Conservation (phyloP, 2,329 filamentous ascomycete genomes). For the Aspergillus texensis region DNA sequence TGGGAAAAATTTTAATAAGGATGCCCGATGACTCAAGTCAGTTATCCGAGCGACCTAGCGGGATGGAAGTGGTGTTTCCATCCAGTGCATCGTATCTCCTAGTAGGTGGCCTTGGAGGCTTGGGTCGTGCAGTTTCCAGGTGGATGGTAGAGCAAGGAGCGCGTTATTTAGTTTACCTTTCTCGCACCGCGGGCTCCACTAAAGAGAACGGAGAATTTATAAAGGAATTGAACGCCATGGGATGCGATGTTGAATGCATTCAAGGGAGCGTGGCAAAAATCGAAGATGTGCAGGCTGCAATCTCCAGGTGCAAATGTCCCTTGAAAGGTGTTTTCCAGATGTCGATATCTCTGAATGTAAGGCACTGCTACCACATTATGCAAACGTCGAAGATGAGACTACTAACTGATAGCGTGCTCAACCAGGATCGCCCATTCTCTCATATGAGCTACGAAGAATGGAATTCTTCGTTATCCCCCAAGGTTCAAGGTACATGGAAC, state of each 20-base stretch:
- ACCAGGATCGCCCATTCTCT: constrained; percentile 10
- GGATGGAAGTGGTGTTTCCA: not conserved
- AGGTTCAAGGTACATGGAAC: constrained; percentile 35
- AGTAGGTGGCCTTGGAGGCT: constrained; percentile 19
- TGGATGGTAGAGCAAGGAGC: constrained; percentile 23
- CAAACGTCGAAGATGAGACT: not conserved
- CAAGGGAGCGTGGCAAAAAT: constrained; percentile 11
- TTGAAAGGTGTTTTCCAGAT: constrained; percentile 26
- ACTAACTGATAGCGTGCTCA: not conserved
- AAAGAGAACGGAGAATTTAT: constrained; percentile 7
- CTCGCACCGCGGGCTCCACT: constrained; percentile 6
- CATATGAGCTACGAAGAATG: constrained; percentile 40
- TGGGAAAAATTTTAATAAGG: constrained; percentile 22
- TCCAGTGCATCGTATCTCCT: constrained; percentile 18
- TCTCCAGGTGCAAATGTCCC: not conserved
- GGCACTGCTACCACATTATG: not conserved
- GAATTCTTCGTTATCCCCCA: constrained; percentile 33
- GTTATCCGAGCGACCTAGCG: not conserved
- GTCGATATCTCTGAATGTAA: constrained; percentile 21
- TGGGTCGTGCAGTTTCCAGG: constrained; percentile 16
- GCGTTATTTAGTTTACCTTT: constrained; percentile 15
- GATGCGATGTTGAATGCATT: constrained; percentile 1
- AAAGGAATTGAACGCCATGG: constrained; percentile 7
- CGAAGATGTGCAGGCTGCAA: constrained; percentile 12
- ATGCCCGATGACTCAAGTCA: not conserved